phyloP scores from a whole-genome alignment of 306 rosid species.

The Begonia loranthoides region DNA sequence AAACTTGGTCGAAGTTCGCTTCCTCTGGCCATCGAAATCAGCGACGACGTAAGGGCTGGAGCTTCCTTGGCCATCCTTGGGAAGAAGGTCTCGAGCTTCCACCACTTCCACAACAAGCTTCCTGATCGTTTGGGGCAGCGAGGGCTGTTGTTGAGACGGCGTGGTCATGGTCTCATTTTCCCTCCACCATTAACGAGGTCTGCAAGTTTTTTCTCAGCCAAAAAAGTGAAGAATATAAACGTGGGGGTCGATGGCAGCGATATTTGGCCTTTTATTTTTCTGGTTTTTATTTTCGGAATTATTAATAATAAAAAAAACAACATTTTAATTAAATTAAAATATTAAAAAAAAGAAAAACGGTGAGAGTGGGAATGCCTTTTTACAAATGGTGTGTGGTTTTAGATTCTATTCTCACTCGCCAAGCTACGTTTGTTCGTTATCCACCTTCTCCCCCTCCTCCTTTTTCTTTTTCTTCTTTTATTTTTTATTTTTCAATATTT shows the following conservation, averaged over 20 bases:
- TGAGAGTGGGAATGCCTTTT: no score
- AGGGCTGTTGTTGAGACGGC: conserved; percentile 17
- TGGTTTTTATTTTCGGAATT: no score
- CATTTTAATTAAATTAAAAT: no score
- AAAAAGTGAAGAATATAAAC: no score
- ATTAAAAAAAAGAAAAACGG: no score
- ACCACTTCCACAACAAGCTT: conserved; percentile 59
- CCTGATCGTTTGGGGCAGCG: conserved; percentile 15
- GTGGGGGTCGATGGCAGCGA: no score
- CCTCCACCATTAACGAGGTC: neutral
- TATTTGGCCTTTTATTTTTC: no score
- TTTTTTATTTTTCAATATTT: neutral
- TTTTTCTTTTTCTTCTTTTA: neutral
- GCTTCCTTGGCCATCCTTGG: conserved; percentile 94
- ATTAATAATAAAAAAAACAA: no score
- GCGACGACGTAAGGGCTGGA: conserved; percentile 86
- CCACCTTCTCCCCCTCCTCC: conserved; percentile 15
- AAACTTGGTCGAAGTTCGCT: conserved; percentile 57
- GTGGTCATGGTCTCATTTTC: conserved; percentile 46
- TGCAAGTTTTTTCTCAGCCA: no score
- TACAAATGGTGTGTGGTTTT: no score
- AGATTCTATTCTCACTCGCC: conserved; percentile 66
- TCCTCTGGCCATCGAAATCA: conserved; percentile 74
- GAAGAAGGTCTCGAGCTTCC: conserved; percentile 81
- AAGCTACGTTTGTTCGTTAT: conserved; percentile 39